phyloP scores from a whole-genome alignment of 2,329 filamentous ascomycete genomes.

The Triangularia verruculosa region DNA sequence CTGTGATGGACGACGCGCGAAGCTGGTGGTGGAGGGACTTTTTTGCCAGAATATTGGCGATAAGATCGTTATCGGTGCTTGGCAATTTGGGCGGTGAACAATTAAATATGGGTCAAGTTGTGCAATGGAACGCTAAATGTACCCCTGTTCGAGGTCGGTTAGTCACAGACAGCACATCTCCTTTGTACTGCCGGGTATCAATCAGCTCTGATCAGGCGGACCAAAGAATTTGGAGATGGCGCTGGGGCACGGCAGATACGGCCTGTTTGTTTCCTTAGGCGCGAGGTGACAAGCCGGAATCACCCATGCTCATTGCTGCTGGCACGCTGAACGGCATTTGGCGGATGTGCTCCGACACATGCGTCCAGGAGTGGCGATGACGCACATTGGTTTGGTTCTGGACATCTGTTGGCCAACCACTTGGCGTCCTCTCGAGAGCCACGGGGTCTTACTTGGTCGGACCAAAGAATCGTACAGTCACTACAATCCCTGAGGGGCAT shows the following conservation, averaged over 20 bases:
- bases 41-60: constrained; percentile 4
- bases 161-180: background rate
- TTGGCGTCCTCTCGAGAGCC: constrained; percentile 1
- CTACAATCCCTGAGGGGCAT: background rate
- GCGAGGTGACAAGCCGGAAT: background rate
- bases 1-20: background rate
- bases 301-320: background rate
- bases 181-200: background rate
- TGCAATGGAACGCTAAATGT: background rate
- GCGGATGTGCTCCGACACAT: background rate
- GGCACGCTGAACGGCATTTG: background rate
- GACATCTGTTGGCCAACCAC: background rate
- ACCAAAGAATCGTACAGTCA: background rate
- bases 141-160: background rate
- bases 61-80: constrained; percentile 3
- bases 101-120: background rate
- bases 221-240: background rate
- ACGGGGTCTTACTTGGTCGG: background rate
- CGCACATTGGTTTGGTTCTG: constrained; percentile 14
- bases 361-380: constrained; percentile 10
- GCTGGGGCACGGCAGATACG: background rate
- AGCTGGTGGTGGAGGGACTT: constrained; percentile 1
- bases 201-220: constrained; percentile 5
- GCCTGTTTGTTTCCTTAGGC: background rate
- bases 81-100: constrained; percentile 1